Percentiles rank a stretch among this genome's conserved stretches.
These are phyloP conservation scores for Cyberlindnera lachancei DNA, from an alignment of 805 yeast genomes.

Conservation along the genomic window DNA sequence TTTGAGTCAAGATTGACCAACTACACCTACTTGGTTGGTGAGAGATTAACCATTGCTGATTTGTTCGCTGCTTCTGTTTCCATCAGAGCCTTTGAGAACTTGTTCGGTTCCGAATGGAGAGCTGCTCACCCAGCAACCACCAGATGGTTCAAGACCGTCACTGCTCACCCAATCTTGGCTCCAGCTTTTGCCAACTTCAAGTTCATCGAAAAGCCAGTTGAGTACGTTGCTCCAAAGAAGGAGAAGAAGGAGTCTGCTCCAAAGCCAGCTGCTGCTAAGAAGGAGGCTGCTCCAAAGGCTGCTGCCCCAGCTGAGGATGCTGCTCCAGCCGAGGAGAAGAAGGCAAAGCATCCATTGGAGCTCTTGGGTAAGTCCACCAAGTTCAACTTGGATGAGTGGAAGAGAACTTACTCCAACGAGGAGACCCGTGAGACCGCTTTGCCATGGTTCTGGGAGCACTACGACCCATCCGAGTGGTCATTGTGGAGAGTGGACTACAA, in stretches of 20 bases:
- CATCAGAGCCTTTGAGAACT: conserved; percentile 46
- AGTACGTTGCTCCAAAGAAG: conserved; percentile 70
- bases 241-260: conserved; percentile 35
- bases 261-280: conserved; percentile 20
- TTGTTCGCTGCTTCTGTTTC: conserved; percentile 42
- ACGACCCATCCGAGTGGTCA: conserved; percentile 89
- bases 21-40: conserved; percentile 66
- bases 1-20: conserved; percentile 52
- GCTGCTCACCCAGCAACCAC: conserved; percentile 49
- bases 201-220: conserved; percentile 59
- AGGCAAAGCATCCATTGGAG: conserved; percentile 89
- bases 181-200: conserved; percentile 43
- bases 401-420: conserved; percentile 93
- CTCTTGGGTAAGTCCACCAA: conserved; percentile 64
- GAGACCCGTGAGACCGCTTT: conserved; percentile 91
- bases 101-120: conserved; percentile 64
- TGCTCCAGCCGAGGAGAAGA: conserved; percentile 51
- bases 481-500: conserved; percentile 92
- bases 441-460: conserved; percentile 98
- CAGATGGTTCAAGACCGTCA: conserved; percentile 66
- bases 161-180: conserved; percentile 38
- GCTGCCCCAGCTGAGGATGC: conserved; percentile 29
- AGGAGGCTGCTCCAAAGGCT: conserved; percentile 29
- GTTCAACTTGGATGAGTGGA: conserved; percentile 83
- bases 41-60: conserved; percentile 61